Evolutionary conservation across 352 stramenopile genomes (phyloP), one percentile per base, ranked within the genome.

Genomic region (Phytophthora pini): DNA sequence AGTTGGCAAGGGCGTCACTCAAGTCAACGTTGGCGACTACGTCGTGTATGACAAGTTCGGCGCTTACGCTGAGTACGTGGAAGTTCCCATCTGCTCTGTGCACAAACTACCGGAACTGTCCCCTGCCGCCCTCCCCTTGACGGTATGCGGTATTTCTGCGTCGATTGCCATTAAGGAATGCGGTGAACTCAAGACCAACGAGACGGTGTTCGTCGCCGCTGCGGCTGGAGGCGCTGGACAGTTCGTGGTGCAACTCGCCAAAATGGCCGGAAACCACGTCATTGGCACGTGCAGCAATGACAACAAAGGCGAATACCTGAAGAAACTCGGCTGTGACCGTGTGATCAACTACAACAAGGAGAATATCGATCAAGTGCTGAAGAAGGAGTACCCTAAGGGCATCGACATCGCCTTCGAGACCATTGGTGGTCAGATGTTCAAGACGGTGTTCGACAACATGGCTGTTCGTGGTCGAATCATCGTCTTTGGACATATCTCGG

Each of bases 331-430:
- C 20, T 80, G 66, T 17, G 80, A 92, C 56, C 82, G 87, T 27
- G 76, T 97, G 62, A 86, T 97, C 54, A 89, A 95, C 65, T 93
- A 91, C 67, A 88, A 77, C 17, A 82, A 89, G 68, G 68, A 80
- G 44, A 56, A 22, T 32, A 61, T 74, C 65, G 51, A 57, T 26
- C n/a, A 62, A 24, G 63, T 70, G 75, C 43, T 76, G 31, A 65
- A 71, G 51, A 65, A 68, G 31, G 67, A 75, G 68, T 61, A 83
- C 68, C 66, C 59, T 4, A 59, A 40, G 31, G 60, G 60, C 26
- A 65, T 77, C 29, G 51, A 77, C 24, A 55, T 77, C 34, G 70
- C 66, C 7, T 77, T 72, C 20, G 65, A 72, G 52, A 73, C 59
- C n/a, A 56, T 73, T 26, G 67, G 67, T 2, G 67, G 67, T 2